phyloP scores from a whole-genome alignment of 257 asterid genomes.

The Salvia miltiorrhiza region DNA sequence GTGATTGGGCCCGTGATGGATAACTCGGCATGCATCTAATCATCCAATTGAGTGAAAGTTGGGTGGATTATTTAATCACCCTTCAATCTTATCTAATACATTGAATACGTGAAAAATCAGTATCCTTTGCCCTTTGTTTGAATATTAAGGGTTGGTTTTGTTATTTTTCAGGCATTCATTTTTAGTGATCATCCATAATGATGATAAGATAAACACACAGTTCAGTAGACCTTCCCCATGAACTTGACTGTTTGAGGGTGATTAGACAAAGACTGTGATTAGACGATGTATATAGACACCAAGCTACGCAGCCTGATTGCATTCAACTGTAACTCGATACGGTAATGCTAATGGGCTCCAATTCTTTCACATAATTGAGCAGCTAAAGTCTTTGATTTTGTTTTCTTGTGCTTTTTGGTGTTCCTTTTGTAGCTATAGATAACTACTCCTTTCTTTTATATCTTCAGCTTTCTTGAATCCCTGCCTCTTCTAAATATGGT shows the following conservation, averaged over 20 bases:
- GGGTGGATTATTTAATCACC: no score
- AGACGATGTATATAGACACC: slow-evolving; percentile 12
- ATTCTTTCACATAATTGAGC: slow-evolving; percentile 12
- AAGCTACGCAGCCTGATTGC: slow-evolving; percentile 6
- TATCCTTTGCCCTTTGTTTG: not conserved
- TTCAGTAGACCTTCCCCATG: not conserved
- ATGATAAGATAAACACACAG: not conserved
- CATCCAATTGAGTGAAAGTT: no score
- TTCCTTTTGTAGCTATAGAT: not conserved
- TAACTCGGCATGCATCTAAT: no score
- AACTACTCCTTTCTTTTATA: not conserved
- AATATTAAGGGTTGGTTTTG: not conserved
- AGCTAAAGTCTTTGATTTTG: slow-evolving; percentile 7
- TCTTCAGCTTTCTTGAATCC: not conserved
- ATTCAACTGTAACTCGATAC: slow-evolving; percentile 6
- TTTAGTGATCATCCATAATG: not conserved
- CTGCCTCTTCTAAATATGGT: not conserved
- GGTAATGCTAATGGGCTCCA: slow-evolving; percentile 15
- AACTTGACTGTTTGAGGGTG: not conserved
- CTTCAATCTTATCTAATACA: no score
- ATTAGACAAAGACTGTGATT: slow-evolving; percentile 15
- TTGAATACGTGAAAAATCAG: no score
- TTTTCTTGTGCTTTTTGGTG: slow-evolving; percentile 19
- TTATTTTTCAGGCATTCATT: slow-evolving; percentile 8
- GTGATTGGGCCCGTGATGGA: no score